Base-by-base conservation (phyloP, 192 early-diverging fungal species). In the Coemansia erecta region DNA sequence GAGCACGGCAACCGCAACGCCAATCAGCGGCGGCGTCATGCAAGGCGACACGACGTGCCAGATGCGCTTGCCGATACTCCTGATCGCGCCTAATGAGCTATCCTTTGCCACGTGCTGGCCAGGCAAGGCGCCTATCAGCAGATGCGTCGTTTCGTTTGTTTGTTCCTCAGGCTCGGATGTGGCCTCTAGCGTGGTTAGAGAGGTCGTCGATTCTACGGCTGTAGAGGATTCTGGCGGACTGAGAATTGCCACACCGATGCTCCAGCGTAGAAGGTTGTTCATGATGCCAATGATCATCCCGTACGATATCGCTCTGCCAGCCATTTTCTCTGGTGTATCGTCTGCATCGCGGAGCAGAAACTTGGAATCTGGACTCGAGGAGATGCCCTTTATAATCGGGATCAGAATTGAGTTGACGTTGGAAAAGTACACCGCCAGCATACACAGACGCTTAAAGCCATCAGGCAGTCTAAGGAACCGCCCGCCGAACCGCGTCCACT, bases 211-310 rank as follows among this genome's bases (percentile, higher is more conserved):
- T 18, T 4, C 58, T 8, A 15, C 8, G 44, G 22, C 24, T 14
- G 31, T 57, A 39, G 5, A 44, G 24, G 44, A 35, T 17, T 19
- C 47, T 26, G 67, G 22, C 12, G 67, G 72, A 3, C 61, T 61
- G 54, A 90, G 66, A 6, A 86, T 70, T 2, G 75, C 71, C 40
- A 85, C 86, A 55, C 88, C 89, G 13, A 87, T 82, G 17, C 86
- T 88, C 88, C 88, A 92, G 24, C 88, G 83, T 23, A 89, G 40
- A 10, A 92, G 60, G 66, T 92, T 90, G 57, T 85, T 84, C 68
- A 90, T 86, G 44, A 90, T 82, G 28, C 83, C 84, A 61, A 85
- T 89, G 52, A 90, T 84, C 24, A 92, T 76, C 26, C 87, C 87
- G 64, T 90, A 92, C 1, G 89, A 84, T 43, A 90, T 84, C n/a